Percentiles rank a stretch among this genome's conserved stretches.
These are phyloP conservation scores for Cyathus striatus DNA, from an alignment of 768 basidiomycete genomes.

Conservation along the genomic window DNA sequence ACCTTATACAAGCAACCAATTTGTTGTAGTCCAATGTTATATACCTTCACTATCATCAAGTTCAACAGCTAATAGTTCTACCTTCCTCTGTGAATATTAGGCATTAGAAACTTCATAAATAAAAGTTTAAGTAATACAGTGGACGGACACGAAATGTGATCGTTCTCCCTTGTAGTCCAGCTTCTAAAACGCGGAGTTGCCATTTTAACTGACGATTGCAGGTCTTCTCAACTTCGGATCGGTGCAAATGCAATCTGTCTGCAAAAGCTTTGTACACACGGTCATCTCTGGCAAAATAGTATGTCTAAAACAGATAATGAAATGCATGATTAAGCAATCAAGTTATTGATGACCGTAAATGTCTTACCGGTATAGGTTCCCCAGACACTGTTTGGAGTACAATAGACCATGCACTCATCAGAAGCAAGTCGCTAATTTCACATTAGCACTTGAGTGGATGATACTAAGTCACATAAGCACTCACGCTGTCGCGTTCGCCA, in stretches of 20 bases:
- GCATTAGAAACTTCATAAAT: neutral
- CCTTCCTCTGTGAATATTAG: constrained; percentile 42
- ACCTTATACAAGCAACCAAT: constrained; percentile 82
- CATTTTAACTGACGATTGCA: constrained; percentile 58
- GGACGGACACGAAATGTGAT: constrained; percentile 59
- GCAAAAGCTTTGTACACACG: constrained; percentile 73
- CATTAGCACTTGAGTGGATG: constrained; percentile 1
- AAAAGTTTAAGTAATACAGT: neutral
- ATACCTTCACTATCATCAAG: constrained; percentile 61
- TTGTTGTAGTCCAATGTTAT: no score
- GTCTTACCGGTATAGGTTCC: constrained; percentile 70
- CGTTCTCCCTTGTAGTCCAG: constrained; percentile 60
- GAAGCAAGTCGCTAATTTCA: constrained; percentile 57
- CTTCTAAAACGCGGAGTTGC: constrained; percentile 62
- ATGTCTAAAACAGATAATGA: constrained; percentile 56
- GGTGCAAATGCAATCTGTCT: constrained; percentile 40
- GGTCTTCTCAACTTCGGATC: constrained; percentile 39
- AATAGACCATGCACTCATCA: constrained; percentile 78
- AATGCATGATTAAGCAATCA: no score
- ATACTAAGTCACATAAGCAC: constrained; percentile 5
- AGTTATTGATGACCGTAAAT: no score
- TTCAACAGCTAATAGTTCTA: constrained; percentile 55
- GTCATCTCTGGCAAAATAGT: constrained; percentile 91
- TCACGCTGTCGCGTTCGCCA: constrained; percentile 81
- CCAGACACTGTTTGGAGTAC: constrained; percentile 53